Conservation (phyloP, 768 basidiomycete species). For the Rhizopogon vesiculosus region DNA sequence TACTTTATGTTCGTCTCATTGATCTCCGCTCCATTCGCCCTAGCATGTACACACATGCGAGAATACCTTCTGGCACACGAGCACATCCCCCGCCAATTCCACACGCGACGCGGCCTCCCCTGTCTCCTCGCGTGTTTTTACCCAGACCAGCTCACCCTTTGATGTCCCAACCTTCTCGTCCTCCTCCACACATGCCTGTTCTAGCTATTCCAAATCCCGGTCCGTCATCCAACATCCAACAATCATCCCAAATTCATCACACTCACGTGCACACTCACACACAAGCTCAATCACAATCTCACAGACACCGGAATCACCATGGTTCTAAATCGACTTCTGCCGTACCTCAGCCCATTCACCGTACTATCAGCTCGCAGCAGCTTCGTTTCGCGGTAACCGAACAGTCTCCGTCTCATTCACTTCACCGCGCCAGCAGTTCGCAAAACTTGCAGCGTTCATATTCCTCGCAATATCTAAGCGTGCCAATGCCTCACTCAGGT, state of each 20-base stretch:
- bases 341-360: slow-evolving; percentile 4
- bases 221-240: slow-evolving; percentile 4
- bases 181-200: neutral
- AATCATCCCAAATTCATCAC: slow-evolving; percentile 3
- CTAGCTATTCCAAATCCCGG: neutral
- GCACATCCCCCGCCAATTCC: neutral
- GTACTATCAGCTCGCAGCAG: slow-evolving; percentile 4
- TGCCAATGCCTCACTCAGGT: neutral
- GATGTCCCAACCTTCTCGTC: neutral
- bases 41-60: slow-evolving; percentile 14
- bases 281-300: slow-evolving; percentile 7
- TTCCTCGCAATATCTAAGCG: neutral
- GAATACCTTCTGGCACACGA: neutral
- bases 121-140: neutral
- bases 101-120: slow-evolving; percentile 12
- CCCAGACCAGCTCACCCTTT: neutral
- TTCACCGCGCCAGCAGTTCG: slow-evolving; percentile 1
- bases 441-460: neutral
- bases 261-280: neutral
- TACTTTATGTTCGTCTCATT: slow-evolving; percentile 1
- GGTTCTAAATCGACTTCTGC: slow-evolving; percentile 23
- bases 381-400: neutral
- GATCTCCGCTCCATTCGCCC: slow-evolving; percentile 8
- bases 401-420: neutral
- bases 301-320: slow-evolving; percentile 10